Base-by-base conservation (phyloP, 31 red algal species). In the Odonthalia washingtoniensis region DNA sequence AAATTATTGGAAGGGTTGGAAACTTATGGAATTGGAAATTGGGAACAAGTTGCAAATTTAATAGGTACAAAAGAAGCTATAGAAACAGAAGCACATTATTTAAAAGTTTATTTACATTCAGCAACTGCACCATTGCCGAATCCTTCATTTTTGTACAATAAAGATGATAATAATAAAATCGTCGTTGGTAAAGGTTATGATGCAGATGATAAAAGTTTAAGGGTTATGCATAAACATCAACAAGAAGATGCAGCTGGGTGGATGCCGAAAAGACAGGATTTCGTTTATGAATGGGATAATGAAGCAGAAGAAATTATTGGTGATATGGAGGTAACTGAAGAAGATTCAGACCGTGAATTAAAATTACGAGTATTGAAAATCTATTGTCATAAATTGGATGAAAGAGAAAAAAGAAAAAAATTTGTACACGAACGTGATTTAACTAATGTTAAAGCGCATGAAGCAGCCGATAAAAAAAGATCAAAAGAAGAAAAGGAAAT, bases 251-350 rank as follows among this genome's bases (percentile, higher is more conserved):
- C 91, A 36, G 87, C 94, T n/a, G 96, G 96, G 21, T 98, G 88
- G 87, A 98, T 98, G 96, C 89, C 91, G 1, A 95, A 95, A 44
- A 85, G 96, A 14, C 90, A 92, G 41, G 96, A 98, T 82, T 98
- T 98, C 87, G 85, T 98, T 2, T 98, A 98, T 70, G 96, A 98
- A 61, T 98, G 96, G 96, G 93, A 95, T 46, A 98, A 98, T 81
- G 96, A 98, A 69, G 87, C 92, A 33, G 96, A 98, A 65, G 96
- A 98, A n/a, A 91, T 95, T 39, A 75, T 98, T 37, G 96, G 93
- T 6, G 96, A 98, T 61, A 93, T 95, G 93, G 96, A 98, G 66
- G 44, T 98, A 16, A 62, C 83, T 42, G 87, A 85, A 28, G 87
- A 95, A 37, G 96, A 98, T 37, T 38, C 77, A 30, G 96, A 98